Percentiles rank a stretch among this genome's conserved stretches.
Conservation (phyloP, 495 filamentous ascomycete genomes). For the Tirmania nivea region DNA sequence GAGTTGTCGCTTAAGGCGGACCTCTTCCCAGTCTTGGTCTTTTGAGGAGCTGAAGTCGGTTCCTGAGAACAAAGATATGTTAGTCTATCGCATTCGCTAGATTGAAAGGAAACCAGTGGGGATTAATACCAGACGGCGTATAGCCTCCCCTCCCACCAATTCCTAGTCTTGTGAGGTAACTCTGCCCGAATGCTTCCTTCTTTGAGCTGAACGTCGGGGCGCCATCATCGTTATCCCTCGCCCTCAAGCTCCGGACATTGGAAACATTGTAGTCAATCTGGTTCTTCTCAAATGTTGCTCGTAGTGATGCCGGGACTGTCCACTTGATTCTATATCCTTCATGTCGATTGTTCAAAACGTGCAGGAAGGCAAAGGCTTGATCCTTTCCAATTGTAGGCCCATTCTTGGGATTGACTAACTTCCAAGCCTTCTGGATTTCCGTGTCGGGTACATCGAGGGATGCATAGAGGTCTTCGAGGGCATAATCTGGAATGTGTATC, state of each 20-base stretch:
- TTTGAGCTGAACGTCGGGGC: constrained; percentile 16
- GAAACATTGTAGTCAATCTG: constrained; percentile 90
- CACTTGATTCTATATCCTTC: constrained; percentile 88
- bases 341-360: constrained; percentile 84
- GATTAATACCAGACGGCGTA: constrained; percentile 30
- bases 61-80: constrained; percentile 14
- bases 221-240: constrained; percentile 3
- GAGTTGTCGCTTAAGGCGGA: constrained; percentile 76
- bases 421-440: constrained; percentile 63
- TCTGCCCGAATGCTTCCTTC: constrained; percentile 91
- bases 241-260: constrained; percentile 23
- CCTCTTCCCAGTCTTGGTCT: constrained; percentile 88
- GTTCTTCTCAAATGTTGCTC: constrained; percentile 79
- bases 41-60: constrained; percentile 58
- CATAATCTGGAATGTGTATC: constrained; percentile 32
- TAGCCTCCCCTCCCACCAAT: constrained; percentile 54
- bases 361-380: constrained; percentile 77
- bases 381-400: constrained; percentile 71
- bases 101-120: neutral
- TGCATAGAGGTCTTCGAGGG: constrained; percentile 66
- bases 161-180: constrained; percentile 78
- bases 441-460: constrained; percentile 90
- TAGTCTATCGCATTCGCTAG: neutral
- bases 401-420: constrained; percentile 78
- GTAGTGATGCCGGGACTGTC: constrained; percentile 71